Base-by-base conservation (phyloP, 2,329 filamentous ascomycete genomes). In the Coniosporium tulheliwenetii region DNA sequence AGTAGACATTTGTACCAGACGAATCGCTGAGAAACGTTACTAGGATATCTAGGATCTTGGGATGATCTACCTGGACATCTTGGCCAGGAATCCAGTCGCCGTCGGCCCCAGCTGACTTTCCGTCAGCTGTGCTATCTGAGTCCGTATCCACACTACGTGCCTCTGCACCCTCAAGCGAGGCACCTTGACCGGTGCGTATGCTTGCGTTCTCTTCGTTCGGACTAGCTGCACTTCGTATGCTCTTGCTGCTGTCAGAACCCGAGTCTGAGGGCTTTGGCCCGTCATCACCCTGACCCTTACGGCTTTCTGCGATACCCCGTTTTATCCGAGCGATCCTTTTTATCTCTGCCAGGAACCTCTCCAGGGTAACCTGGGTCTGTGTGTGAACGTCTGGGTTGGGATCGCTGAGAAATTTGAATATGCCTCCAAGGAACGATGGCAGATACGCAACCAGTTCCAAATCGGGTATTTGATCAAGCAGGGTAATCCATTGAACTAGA, bases 41-140 rank as follows among this genome's bases (percentile, higher is more conserved):
- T 35, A 98, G 63, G 41, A 96, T 98, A 50, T 93, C 84, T 38
- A 98, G 65, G 31, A 98, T 93, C 48, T 81, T 85, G 44, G 84
- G 79, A 60, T 94, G 85, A 59, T 96, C 89, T 45, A 98, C 84
- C 44, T 93, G 81, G 7, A 95, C 86, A 58, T 98, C 91, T 61
- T 98, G 91, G 1, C 93, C 91, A 0, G 93, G 93, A 37, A 96
- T 80, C 86, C 89, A 98, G 55, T 96, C 91, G 44, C 87, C 87
- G 50, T 94, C 87, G 36, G 74, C 77, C 45, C 76, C 78, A 12
- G 47, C 49, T 12, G 44, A 49, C 13, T 49, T 47, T 12, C 72
- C 70, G 5, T 77, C 74, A 29, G 65, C 66, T 13, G 61, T 63
- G 15, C 69, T 67, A 10, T 73, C 71, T 8, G 75, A 75, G 38